Evolutionary conservation across 2,329 filamentous ascomycete genomes (phyloP).

Genomic region (Trichophyton simii): DNA sequence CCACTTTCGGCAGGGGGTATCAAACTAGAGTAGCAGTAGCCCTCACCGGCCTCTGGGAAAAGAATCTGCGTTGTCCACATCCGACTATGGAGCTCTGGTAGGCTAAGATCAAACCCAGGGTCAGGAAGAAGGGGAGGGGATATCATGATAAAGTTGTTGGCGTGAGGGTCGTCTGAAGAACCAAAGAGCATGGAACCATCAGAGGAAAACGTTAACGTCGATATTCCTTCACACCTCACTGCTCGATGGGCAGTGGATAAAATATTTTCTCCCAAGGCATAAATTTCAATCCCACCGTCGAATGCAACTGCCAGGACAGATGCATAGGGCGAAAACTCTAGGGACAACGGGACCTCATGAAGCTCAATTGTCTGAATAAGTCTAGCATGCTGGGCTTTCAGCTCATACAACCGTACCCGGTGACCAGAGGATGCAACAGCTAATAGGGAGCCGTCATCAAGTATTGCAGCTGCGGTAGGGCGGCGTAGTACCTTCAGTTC

Average conservation of each 20-base stretch:
- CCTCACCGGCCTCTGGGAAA: slow-evolving; percentile 66
- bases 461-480: slow-evolving; percentile 63
- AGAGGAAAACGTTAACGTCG: slow-evolving; percentile 60
- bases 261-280: slow-evolving; percentile 55
- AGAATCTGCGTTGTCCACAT: slow-evolving; percentile 80
- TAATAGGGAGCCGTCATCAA: slow-evolving; percentile 62
- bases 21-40: slow-evolving; percentile 65
- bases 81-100: slow-evolving; percentile 52
- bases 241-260: slow-evolving; percentile 56
- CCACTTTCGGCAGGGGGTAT: slow-evolving; percentile 38
- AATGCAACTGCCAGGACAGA: slow-evolving; percentile 75
- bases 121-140: slow-evolving; percentile 67
- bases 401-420: slow-evolving; percentile 74
- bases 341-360: slow-evolving; percentile 63
- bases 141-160: slow-evolving; percentile 60
- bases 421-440: slow-evolving; percentile 72
- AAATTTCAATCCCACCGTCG: slow-evolving; percentile 78
- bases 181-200: slow-evolving; percentile 69
- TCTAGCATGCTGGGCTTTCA: slow-evolving; percentile 51
- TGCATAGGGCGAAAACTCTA: slow-evolving; percentile 69
- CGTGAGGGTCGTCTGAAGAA: slow-evolving; percentile 53
- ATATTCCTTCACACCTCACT: slow-evolving; percentile 66
- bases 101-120: slow-evolving; percentile 37
- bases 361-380: slow-evolving; percentile 63
- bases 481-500: slow-evolving; percentile 69